Conservation (phyloP, 169 alveolate genomes). For the Perkinsus chesapeaki region DNA sequence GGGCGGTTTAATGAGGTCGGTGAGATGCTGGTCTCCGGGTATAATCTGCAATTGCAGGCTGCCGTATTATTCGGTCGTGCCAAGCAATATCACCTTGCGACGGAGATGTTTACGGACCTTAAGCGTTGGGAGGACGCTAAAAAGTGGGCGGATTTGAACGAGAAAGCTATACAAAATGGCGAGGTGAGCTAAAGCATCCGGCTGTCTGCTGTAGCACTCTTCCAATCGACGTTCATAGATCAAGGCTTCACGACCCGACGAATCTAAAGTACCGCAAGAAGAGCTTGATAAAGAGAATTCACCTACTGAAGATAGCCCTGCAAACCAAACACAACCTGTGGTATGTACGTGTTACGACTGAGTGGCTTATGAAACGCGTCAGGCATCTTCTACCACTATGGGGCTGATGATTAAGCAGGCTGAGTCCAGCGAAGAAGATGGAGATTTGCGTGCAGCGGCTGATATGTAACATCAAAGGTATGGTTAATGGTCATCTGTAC, state of each 20-base stretch:
- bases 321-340: not conserved
- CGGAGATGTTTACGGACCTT: slow-evolving; percentile 45
- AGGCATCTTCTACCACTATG: not conserved
- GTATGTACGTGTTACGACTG: not conserved
- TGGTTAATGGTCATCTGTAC: not conserved
- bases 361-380: not conserved
- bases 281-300: not conserved
- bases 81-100: slow-evolving; percentile 32
- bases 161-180: not conserved
- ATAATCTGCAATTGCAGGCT: slow-evolving; percentile 19
- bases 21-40: not conserved
- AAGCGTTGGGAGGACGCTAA: slow-evolving; percentile 43
- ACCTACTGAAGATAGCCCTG: not conserved
- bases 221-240: not conserved
- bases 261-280: not conserved
- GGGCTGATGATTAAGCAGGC: not conserved
- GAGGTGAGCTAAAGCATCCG: not conserved
- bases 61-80: slow-evolving; percentile 38
- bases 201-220: not conserved
- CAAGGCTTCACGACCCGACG: not conserved
- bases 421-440: not conserved
- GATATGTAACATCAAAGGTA: not conserved
- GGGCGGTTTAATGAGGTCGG: slow-evolving; percentile 46
- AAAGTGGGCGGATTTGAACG: not conserved
- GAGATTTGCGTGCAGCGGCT: not conserved